Evolutionary conservation across 2,329 filamentous ascomycete species (phyloP).

Genomic region (Chaetomium globosum): DNA sequence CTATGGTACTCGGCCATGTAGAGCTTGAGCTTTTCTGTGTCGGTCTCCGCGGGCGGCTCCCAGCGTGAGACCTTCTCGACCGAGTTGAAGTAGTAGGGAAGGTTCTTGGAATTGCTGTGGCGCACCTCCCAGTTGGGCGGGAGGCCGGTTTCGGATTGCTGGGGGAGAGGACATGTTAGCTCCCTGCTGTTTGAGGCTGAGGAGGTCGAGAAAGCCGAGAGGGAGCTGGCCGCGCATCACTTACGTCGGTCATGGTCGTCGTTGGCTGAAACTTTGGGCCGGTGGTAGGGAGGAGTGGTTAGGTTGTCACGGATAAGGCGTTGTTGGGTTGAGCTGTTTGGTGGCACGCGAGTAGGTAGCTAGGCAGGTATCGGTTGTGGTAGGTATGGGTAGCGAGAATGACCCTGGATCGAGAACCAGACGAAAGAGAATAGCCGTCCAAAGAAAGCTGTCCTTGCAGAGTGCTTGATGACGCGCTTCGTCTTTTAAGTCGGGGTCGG

Average conservation of each 20-base stretch:
- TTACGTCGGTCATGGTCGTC: slow-evolving; percentile 28
- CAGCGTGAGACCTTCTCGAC: slow-evolving; percentile 85
- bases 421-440: background rate
- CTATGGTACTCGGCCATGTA: slow-evolving; percentile 93
- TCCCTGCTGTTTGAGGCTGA: background rate
- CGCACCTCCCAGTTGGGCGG: slow-evolving; percentile 92
- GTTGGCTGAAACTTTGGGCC: background rate
- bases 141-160: slow-evolving; percentile 68
- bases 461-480: slow-evolving; percentile 10
- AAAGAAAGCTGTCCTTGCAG: background rate
- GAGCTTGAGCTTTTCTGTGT: slow-evolving; percentile 87
- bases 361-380: background rate
- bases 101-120: slow-evolving; percentile 96
- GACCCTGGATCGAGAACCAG: background rate
- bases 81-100: slow-evolving; percentile 97
- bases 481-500: slow-evolving; percentile 18
- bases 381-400: slow-evolving; percentile 1
- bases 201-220: background rate
- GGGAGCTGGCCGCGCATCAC: slow-evolving; percentile 1
- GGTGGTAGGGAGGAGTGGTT: background rate
- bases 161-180: slow-evolving; percentile 10
- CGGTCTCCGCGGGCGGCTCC: slow-evolving; percentile 87
- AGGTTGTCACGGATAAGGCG: background rate
- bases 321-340: background rate
- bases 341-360: background rate